phyloP scores from a whole-genome alignment of 305 asterid species.

The Caryopteris hybrid region DNA sequence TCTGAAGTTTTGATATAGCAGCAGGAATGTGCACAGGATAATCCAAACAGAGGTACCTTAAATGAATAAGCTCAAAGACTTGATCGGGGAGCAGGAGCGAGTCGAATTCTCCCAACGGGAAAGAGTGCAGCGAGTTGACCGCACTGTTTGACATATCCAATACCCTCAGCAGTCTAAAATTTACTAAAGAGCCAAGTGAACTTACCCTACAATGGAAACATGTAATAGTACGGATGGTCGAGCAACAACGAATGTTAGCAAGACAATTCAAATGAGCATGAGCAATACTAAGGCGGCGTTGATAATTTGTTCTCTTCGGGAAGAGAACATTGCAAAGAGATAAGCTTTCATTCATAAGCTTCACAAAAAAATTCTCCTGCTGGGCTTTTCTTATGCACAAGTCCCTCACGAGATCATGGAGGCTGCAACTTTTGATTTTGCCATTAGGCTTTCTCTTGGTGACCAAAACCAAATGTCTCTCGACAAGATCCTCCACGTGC shows the following conservation, averaged over 20 bases:
- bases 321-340: no score
- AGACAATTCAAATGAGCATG: background rate
- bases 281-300: background rate
- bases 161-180: background rate
- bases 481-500: constrained; percentile 15
- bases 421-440: constrained; percentile 8
- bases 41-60: constrained; percentile 8
- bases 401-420: constrained; percentile 20
- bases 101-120: no score
- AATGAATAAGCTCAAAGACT: background rate
- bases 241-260: background rate
- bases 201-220: background rate
- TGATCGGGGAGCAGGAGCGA: background rate
- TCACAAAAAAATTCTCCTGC: constrained; percentile 7
- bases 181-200: background rate
- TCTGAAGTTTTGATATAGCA: background rate
- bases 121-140: no score
- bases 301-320: no score
- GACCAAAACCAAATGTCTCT: constrained; percentile 14
- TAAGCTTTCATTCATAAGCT: no score
- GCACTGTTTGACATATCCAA: background rate
- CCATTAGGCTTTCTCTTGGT: background rate
- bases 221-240: background rate
- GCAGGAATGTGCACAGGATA: background rate
- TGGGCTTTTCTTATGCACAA: constrained; percentile 10